A percentile compares a stretch with the other conserved stretches of the same genome.
phyloP scores from a whole-genome alignment of 1,139 yeast genomes.

The Candida gigantensis region DNA sequence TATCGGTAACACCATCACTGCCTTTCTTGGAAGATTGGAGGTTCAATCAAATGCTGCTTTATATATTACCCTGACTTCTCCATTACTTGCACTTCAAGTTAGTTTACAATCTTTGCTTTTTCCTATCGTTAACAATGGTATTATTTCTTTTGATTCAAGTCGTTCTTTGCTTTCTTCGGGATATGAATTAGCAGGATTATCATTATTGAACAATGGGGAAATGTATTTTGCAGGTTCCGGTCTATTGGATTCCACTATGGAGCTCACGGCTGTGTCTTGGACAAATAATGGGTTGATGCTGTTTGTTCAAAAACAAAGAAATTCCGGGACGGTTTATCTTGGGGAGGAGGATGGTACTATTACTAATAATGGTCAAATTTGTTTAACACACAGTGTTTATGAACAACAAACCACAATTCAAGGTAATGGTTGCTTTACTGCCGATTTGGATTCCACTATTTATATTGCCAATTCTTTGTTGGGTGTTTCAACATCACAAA shows the following conservation, averaged over 20 bases:
- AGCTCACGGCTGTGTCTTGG: slow-evolving; percentile 25
- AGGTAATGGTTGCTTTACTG: slow-evolving; percentile 33
- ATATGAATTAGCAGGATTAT: slow-evolving; percentile 21
- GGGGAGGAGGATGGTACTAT: slow-evolving; percentile 22
- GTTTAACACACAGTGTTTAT: too few species aligned
- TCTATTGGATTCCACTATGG: slow-evolving; percentile 20
- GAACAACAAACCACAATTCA: slow-evolving; percentile 17
- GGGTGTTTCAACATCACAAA: slow-evolving; percentile 22
- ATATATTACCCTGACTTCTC: slow-evolving; percentile 14
- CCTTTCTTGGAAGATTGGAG: slow-evolving; percentile 24
- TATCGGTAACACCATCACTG: slow-evolving; percentile 27
- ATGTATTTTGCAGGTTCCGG: slow-evolving; percentile 30
- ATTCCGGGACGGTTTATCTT: slow-evolving; percentile 19
- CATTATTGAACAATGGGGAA: slow-evolving; percentile 29
- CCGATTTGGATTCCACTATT: slow-evolving; percentile 23
- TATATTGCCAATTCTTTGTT: slow-evolving; percentile 21
- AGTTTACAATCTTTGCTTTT: slow-evolving; percentile 15
- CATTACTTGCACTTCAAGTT: slow-evolving; percentile 15
- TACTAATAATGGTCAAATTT: slow-evolving; percentile 23
- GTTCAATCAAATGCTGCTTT: slow-evolving; percentile 25
- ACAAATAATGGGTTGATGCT: slow-evolving; percentile 28
- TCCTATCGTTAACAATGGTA: slow-evolving; percentile 25
- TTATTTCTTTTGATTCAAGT: slow-evolving; percentile 24
- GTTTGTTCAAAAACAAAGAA: slow-evolving; percentile 24
- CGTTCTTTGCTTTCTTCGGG: slow-evolving; percentile 20